Conservation (phyloP, 176 grass and related monocot species). For the Tuctoria greenei region DNA sequence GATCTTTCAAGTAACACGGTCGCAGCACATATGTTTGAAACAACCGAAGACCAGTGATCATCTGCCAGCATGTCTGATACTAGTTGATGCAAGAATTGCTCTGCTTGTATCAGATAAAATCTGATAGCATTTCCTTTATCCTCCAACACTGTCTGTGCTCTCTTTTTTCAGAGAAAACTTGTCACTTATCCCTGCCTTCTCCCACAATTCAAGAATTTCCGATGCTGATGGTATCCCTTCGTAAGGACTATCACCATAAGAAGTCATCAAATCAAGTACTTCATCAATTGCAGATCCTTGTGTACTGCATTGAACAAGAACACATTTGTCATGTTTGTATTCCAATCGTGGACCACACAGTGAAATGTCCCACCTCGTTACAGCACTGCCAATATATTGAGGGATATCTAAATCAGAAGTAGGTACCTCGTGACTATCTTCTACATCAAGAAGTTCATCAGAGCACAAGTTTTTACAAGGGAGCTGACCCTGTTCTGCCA, state of each 20-base stretch:
- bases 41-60: neutral
- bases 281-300: slow-evolving; percentile 47
- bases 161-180: slow-evolving; percentile 24
- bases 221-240: slow-evolving; percentile 46
- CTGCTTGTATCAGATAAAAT: slow-evolving; percentile 5
- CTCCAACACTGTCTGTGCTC: neutral
- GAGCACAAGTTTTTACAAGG: neutral
- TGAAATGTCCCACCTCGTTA: slow-evolving; percentile 13
- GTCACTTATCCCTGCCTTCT: slow-evolving; percentile 36
- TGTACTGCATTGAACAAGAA: neutral
- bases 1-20: neutral
- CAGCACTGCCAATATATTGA: neutral
- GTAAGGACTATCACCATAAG: slow-evolving; percentile 33
- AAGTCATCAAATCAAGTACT: slow-evolving; percentile 53
- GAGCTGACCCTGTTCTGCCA: slow-evolving; percentile 22
- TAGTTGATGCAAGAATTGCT: slow-evolving; percentile 12
- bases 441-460: neutral
- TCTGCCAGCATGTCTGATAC: neutral
- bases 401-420: neutral
- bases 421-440: neutral
- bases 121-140: slow-evolving; percentile 11
- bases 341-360: slow-evolving; percentile 10
- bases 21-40: neutral
- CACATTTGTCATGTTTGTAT: slow-evolving; percentile 14
- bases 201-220: slow-evolving; percentile 64